Evolutionary conservation across 2,329 filamentous ascomycete species (phyloP).

Genomic region (Cercospora janseana): DNA sequence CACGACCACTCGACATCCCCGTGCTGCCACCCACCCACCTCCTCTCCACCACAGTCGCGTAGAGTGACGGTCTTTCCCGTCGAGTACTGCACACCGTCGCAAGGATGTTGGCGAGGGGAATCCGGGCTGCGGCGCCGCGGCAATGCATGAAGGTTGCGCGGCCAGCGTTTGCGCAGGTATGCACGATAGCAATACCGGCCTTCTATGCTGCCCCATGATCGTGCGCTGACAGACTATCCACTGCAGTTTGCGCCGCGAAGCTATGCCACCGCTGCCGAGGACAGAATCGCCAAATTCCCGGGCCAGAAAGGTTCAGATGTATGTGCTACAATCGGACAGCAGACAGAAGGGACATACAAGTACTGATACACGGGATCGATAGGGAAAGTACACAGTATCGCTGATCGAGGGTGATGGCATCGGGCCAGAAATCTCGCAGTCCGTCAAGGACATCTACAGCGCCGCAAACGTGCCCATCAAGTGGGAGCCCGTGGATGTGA

Average conservation of each 20-base stretch:
- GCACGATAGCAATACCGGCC: too few relatives aligned
- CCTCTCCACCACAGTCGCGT: constrained; percentile 12
- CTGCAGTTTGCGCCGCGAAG: constrained; percentile 22
- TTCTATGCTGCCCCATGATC: background rate
- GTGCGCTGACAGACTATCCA: background rate
- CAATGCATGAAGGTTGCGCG: constrained; percentile 22
- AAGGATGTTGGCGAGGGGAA: constrained; percentile 24
- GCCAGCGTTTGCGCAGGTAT: constrained; percentile 25
- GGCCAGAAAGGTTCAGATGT: constrained; percentile 86
- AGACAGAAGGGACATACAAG: background rate
- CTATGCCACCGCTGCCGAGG: constrained; percentile 49
- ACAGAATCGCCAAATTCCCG: constrained; percentile 87
- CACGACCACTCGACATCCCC: background rate
- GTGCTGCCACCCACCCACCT: background rate
- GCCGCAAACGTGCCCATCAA: constrained; percentile 94
- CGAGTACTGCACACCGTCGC: constrained; percentile 6
- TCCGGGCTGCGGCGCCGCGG: constrained; percentile 21
- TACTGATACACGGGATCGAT: constrained; percentile 15
- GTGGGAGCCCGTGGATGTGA: constrained; percentile 97
- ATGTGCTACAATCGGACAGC: constrained; percentile 42
- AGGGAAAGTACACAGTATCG: constrained; percentile 95
- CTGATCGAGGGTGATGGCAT: constrained; percentile 99
- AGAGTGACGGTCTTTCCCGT: constrained; percentile 3
- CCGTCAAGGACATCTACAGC: constrained; percentile 97
- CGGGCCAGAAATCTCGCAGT: constrained; percentile 90